These are phyloP conservation scores for Suillus variegatus DNA, from an alignment of 768 basidiomycete species.

Conservation along the genomic window DNA sequence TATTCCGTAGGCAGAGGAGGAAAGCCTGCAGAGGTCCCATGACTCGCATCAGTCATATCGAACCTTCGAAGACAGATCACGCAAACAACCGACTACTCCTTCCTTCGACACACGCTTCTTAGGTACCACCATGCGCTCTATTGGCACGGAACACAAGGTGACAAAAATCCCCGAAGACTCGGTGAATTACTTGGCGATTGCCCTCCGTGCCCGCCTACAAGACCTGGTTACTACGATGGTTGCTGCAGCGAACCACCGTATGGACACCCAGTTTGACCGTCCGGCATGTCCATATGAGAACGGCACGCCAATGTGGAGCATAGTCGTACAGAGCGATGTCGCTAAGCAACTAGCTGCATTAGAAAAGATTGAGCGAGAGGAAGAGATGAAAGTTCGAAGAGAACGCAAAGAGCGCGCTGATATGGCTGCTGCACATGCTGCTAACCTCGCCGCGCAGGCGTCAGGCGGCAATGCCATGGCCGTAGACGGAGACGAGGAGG, in stretches of 20 bases:
- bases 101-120: conserved; percentile 70
- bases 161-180: conserved; percentile 67
- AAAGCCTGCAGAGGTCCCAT: conserved; percentile 67
- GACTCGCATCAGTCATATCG: conserved; percentile 65
- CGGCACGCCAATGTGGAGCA: conserved; percentile 79
- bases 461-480: conserved; percentile 35
- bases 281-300: conserved; percentile 66
- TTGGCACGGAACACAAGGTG: conserved; percentile 71
- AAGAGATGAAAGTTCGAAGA: conserved; percentile 71
- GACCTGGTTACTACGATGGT: conserved; percentile 70
- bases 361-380: conserved; percentile 81
- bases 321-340: conserved; percentile 75
- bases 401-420: conserved; percentile 81
- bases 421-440: conserved; percentile 68
- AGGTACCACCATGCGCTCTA: conserved; percentile 64
- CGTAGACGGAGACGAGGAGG: conserved; percentile 50
- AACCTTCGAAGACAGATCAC: conserved; percentile 74
- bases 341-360: conserved; percentile 75
- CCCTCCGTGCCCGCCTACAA: conserved; percentile 73
- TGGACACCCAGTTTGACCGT: conserved; percentile 68
- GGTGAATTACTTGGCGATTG: conserved; percentile 77
- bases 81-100: conserved; percentile 71
- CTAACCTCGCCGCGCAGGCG: conserved; percentile 60
- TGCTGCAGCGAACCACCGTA: conserved; percentile 66
- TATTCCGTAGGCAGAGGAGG: conserved; percentile 77